Conservation (phyloP, 1,284 basidiomycete species). For the Malassezia japonica region DNA sequence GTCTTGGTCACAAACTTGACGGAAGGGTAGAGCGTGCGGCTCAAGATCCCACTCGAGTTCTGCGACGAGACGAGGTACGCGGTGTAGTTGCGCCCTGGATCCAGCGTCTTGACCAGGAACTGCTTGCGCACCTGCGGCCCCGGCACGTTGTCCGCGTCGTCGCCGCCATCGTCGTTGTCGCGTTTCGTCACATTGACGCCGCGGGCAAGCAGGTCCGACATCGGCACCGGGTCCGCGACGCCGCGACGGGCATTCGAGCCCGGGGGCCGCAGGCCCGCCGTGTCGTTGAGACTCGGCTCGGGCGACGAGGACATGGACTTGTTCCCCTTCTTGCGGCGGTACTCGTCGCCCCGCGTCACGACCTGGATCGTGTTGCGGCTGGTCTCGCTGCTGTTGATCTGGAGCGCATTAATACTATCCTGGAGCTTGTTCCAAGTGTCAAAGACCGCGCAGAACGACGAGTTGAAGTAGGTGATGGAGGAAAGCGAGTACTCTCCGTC, state of each 20-base stretch:
- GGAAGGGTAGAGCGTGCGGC: slow-evolving; percentile 27
- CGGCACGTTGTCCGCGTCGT: too few species aligned
- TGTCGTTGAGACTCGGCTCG: slow-evolving; percentile 7
- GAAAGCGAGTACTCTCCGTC: slow-evolving; percentile 23
- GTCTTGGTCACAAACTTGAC: slow-evolving; percentile 48
- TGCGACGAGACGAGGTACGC: slow-evolving; percentile 43
- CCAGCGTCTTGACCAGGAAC: slow-evolving; percentile 30
- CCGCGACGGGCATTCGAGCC: neutral
- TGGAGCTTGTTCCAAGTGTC: slow-evolving; percentile 21
- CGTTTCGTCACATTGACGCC: neutral
- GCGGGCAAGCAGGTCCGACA: neutral
- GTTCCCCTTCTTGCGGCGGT: neutral
- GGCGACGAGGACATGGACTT: neutral
- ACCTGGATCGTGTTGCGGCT: slow-evolving; percentile 20
- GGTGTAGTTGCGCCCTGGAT: slow-evolving; percentile 46
- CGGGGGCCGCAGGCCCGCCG: slow-evolving; percentile 2
- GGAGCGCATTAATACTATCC: slow-evolving; percentile 6
- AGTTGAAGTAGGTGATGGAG: slow-evolving; percentile 35
- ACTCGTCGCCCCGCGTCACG: slow-evolving; percentile 11
- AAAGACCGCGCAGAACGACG: slow-evolving; percentile 46
- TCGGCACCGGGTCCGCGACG: neutral
- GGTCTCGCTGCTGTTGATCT: slow-evolving; percentile 33
- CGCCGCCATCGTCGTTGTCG: neutral
- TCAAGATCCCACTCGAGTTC: slow-evolving; percentile 20
- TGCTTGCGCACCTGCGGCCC: slow-evolving; percentile 26